Evolutionary conservation across 2,329 filamentous ascomycete genomes (phyloP), one percentile per base, ranked within the genome.

Genomic region (Cercospora citrullina): DNA sequence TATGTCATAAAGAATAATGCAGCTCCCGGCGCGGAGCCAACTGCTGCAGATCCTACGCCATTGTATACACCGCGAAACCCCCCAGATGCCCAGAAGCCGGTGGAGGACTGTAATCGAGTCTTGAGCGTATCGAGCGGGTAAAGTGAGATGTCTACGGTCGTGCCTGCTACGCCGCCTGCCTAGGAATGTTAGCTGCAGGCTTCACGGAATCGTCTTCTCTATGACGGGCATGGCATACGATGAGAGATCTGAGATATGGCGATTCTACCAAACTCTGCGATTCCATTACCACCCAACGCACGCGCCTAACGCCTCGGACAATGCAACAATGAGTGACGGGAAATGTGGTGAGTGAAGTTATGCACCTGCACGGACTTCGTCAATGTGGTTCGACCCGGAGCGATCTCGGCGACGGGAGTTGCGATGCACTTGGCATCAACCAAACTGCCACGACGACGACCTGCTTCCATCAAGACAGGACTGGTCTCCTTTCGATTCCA

Each of bases 111-210:
- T 6, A 99, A 92, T 16, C 95, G 93, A 53, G 96, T 99, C 83
- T 99, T 99, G 78, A 99, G 90, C 0, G 95, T 99, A 86, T 99
- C 96, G 85, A 99, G 93, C 0, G 95, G 95, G 84, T 92, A 99
- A 78, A 99, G 92, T 65, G 93, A 93, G 76, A 97, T 90, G 87
- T 99, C 95, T 80, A 98, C 95, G 14, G 94, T 96, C 59, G 95
- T 95, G 78, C 95, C 95, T 73, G 95, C 95, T 73, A 97, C 84
- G 77, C 90, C 95, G 80, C 95, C 95, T 74, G 95, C 93, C 85
- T 90, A 75, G 58, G 60, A 23, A 63, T 59, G 64, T 69, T 60
- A 75, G 69, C 67, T 61, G 18, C 58, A 31, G 16, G 42, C 33
- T 30, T 16, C 23, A 12, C 28, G 8, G n/a, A 16, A 36, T 53